A percentile compares a stretch with the other conserved stretches of the same genome.
Conservation (phyloP, 2,329 filamentous ascomycete genomes). For the Exophiala lecanii-corni region DNA sequence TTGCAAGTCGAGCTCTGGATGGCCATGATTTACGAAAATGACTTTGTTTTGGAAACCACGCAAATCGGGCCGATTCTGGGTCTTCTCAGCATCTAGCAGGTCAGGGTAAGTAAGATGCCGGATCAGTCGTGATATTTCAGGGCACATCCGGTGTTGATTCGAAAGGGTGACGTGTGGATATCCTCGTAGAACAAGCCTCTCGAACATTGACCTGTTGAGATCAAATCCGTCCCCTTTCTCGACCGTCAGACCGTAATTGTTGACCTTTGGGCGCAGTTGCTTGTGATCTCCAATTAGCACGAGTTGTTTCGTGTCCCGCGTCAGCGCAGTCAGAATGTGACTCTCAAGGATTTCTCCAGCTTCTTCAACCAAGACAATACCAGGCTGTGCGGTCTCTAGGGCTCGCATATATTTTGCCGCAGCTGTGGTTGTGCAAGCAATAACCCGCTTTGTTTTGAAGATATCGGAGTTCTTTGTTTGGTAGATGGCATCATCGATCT, state of each 20-base stretch:
- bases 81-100: slow-evolving; percentile 53
- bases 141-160: slow-evolving; percentile 65
- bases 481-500: slow-evolving; percentile 1
- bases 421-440: slow-evolving; percentile 67
- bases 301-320: slow-evolving; percentile 54
- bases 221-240: slow-evolving; percentile 62
- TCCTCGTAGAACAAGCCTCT: slow-evolving; percentile 57
- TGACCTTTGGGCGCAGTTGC: slow-evolving; percentile 65
- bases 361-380: slow-evolving; percentile 65
- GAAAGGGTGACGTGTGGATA: slow-evolving; percentile 51
- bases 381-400: slow-evolving; percentile 52
- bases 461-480: slow-evolving; percentile 24
- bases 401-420: slow-evolving; percentile 58
- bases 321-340: slow-evolving; percentile 60
- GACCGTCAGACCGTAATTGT: slow-evolving; percentile 56
- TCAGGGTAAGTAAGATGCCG: slow-evolving; percentile 58
- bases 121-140: slow-evolving; percentile 60
- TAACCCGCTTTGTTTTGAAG: slow-evolving; percentile 54
- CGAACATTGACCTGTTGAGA: slow-evolving; percentile 65
- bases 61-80: slow-evolving; percentile 43
- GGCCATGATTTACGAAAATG: slow-evolving; percentile 61
- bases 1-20: slow-evolving; percentile 47
- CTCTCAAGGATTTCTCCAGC: slow-evolving; percentile 68
- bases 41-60: slow-evolving; percentile 57
- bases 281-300: slow-evolving; percentile 70